phyloP scores from a whole-genome alignment of 164 flowering plant genomes.

The Vitis amurensis region DNA sequence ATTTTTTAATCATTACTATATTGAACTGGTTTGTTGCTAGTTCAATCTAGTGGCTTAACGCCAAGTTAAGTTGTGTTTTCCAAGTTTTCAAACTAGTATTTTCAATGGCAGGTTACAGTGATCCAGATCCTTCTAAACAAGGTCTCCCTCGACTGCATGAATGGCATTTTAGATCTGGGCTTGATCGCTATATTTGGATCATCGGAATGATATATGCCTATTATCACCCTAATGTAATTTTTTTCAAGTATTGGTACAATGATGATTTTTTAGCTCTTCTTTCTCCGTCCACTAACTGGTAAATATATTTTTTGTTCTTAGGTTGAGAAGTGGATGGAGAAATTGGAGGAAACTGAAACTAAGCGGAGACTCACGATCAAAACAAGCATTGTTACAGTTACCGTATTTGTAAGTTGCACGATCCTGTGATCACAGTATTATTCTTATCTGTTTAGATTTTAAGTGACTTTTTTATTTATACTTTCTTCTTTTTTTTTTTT shows the following conservation, averaged over 20 bases:
- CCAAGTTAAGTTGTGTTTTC: not conserved
- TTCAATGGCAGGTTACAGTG: slow-evolving; percentile 61
- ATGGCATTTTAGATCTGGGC: slow-evolving; percentile 99
- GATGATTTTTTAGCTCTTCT: not conserved
- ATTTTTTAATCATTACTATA: not conserved
- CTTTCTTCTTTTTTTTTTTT: not conserved
- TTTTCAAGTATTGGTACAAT: slow-evolving; percentile 5
- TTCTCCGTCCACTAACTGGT: not conserved
- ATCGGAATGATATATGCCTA: slow-evolving; percentile 98
- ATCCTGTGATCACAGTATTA: slow-evolving; percentile 1
- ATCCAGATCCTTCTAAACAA: slow-evolving; percentile 91
- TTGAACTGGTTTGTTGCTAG: not conserved
- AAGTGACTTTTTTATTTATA: not conserved
- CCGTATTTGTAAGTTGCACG: slow-evolving; percentile 61
- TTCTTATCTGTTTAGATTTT: slow-evolving; percentile 1
- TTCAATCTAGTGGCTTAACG: not conserved
- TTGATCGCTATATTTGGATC: slow-evolving; percentile 98
- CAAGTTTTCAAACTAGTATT: slow-evolving; percentile 5
- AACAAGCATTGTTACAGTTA: slow-evolving; percentile 54
- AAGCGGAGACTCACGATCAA: slow-evolving; percentile 64
- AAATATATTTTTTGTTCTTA: slow-evolving; percentile 21
- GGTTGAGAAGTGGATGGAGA: slow-evolving; percentile 98
- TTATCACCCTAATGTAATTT: slow-evolving; percentile 84
- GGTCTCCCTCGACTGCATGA: slow-evolving; percentile 84
- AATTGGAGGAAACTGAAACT: slow-evolving; percentile 85